phyloP scores from a whole-genome alignment of 2,329 filamentous ascomycete genomes.

The Dactylellina drechsleri region DNA sequence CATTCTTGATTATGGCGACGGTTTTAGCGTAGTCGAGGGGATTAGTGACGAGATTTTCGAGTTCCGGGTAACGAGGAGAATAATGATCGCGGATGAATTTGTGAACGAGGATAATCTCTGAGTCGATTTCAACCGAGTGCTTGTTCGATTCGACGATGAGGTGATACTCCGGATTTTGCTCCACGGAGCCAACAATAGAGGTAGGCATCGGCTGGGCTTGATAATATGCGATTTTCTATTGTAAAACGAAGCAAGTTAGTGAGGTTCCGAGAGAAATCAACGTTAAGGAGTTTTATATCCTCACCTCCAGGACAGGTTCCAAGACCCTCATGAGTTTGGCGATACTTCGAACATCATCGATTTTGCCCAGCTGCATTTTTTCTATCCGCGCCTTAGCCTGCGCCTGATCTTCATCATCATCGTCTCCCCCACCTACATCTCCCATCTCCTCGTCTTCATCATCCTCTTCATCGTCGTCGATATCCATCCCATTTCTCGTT shows the following conservation, averaged over 20 bases:
- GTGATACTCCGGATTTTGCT: conserved; percentile 91
- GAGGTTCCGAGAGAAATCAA: conserved; percentile 68
- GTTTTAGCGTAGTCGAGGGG: conserved; percentile 95
- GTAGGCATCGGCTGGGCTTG: conserved; percentile 74
- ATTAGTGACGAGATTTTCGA: conserved; percentile 88
- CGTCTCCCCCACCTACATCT: conserved; percentile 58
- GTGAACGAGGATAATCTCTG: conserved; percentile 90
- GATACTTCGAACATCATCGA: conserved; percentile 82
- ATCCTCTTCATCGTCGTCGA: conserved; percentile 71
- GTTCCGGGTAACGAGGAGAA: conserved; percentile 88
- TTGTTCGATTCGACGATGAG: conserved; percentile 88
- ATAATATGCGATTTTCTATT: conserved; percentile 82
- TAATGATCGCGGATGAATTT: conserved; percentile 98
- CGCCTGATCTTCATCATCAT: conserved; percentile 72
- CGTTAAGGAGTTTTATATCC: conserved; percentile 55
- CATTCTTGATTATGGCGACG: conserved; percentile 91
- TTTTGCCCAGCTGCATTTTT: conserved; percentile 78
- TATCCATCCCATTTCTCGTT: conserved; percentile 66
- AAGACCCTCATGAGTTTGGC: conserved; percentile 82
- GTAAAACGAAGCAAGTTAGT: conserved; percentile 26
- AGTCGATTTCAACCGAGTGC: conserved; percentile 89
- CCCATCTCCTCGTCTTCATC: conserved; percentile 69
- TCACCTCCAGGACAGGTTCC: conserved; percentile 83
- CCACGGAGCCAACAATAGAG: conserved; percentile 79
- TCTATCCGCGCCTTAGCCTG: conserved; percentile 81